Base-by-base conservation (phyloP, 2,329 filamentous ascomycete genomes). In the Trichoderma endophyticum region DNA sequence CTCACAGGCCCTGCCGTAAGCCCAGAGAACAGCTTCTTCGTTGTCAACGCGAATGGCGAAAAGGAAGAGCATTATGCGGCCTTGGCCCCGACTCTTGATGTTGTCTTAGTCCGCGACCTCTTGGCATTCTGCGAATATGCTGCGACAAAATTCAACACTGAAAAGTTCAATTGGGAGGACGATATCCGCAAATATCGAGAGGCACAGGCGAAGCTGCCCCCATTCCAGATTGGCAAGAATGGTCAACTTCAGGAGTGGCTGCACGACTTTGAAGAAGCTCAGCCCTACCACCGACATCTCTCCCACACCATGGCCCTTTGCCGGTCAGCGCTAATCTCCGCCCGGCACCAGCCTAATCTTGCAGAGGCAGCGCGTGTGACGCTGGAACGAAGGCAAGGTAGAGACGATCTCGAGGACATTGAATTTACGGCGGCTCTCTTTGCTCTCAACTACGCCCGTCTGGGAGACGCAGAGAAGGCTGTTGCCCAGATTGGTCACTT, bases 341-440 rank as follows among this genome's bases (percentile, higher is more conserved):
- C 59, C 5, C 43, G 71, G 43, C 71, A 72, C 26, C 28, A 59
- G 24, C 66, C 71, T 4, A 21, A 71, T 11, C 18, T 72, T 3
- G 71, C 71, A 43, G 57, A 72, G 26, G 71, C 71, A 9, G 48
- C 56, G 3, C 57, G 57, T 6, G 71, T 71, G 34, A 39, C 66
- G 1, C 56, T 72, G 4, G 71, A 72, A 3, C 65, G 67, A 65
- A 72, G 71, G 59, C 71, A 72, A 28, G 71, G 26, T 7, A 21
- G 66, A 7, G 71, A 72, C 3, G 65, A 72, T 15, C 54, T 71
- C 11, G 71, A 72, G 9, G 71, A 71, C 18, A 72, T 72, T 28
- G 71, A 72, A 26, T 72, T 72, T 26, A 72, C 71, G 2, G 71
- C 71, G 3, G 67, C 71, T n/a, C 66, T 72, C 6, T 72, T 71